Evolutionary conservation across 208 protist genomes (phyloP), one percentile per base, ranked within the genome.

Genomic region (Leishmania turanica): DNA sequence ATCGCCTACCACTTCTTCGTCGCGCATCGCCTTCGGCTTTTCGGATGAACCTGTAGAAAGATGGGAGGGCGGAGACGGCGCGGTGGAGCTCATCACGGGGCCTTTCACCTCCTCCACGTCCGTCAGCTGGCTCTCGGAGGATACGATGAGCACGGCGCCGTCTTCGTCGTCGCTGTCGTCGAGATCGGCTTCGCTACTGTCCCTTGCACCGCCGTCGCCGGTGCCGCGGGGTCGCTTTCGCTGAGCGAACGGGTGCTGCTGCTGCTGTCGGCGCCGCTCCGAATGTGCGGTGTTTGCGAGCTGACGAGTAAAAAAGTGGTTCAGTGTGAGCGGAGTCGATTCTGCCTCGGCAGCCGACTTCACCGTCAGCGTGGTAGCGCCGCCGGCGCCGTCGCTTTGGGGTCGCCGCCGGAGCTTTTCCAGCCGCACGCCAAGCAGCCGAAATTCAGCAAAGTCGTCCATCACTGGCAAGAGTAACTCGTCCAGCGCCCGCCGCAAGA

Each of bases 391-490:
- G 15, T 85, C 83, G 37, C 31, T 84, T 24, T 87, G 82, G 1
- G 62, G 77, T 34, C 74, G 64, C 17, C 76, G 87, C 21, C 90
- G 84, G 71, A 97, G 79, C 65, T 94, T 92, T 40, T 86, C 85
- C 21, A 91, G 76, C 7, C 92, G 91, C 34, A 97, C 86, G 3
- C 94, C 94, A 31, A 97, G 81, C 15, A 97, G 87, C 24, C 94
- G 92, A 60, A 92, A 94, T 5, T 89, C 72, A 0, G 82, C 77
- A 78, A 88, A 97, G 24, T 81, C 58, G 37, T 88, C 71, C 31
- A 89, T 31, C 34, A 94, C 21, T 1, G 92, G 94, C 9, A 89
- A 21, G n/a, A 97, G 56, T 4, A 97, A 69, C 65, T 88, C 88
- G 74, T 96, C 88, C 1, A 95, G 47, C 13, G 87, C 89, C 31